Evolutionary conservation across 768 basidiomycete genomes (phyloP).

Genomic region (Mrakia frigida): DNA sequence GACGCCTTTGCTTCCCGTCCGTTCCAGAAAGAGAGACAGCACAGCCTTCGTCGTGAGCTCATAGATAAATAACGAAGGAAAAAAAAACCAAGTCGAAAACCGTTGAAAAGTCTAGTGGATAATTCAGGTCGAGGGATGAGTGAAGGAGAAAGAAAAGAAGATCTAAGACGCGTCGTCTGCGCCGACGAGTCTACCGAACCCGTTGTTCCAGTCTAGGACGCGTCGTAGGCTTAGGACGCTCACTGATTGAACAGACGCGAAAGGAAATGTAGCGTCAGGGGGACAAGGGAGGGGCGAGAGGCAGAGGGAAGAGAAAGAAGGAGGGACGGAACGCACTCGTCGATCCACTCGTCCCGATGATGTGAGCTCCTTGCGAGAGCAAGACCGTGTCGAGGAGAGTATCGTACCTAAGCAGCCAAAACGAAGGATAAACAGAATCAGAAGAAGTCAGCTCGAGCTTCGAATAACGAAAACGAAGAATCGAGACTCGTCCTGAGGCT

Average conservation of each 20-base stretch:
- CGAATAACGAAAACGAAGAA: neutral
- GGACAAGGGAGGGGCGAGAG: neutral
- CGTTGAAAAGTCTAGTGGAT: neutral
- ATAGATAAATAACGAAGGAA: too few species aligned
- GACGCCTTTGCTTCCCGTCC: too few species aligned
- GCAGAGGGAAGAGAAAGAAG: neutral
- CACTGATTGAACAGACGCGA: neutral
- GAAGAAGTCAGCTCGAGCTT: neutral
- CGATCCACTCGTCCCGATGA: neutral
- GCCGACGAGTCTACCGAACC: too few species aligned
- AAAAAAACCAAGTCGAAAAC: neutral
- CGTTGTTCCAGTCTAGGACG: neutral
- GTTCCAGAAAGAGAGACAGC: too few species aligned
- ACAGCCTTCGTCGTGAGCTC: too few species aligned
- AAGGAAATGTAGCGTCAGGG: neutral
- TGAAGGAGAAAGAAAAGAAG: neutral
- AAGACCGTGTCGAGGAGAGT: conserved; percentile 2
- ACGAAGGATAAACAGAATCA: neutral
- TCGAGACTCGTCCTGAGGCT: neutral
- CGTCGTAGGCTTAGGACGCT: neutral
- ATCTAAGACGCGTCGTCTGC: too few species aligned
- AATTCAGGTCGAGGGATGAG: too few species aligned
- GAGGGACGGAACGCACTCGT: neutral
- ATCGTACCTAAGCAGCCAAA: neutral
- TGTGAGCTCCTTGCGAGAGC: neutral